A percentile compares a stretch with the other conserved stretches of the same genome.
Evolutionary conservation across 345 rosid species (phyloP).

Genomic region (Populus nigra): DNA sequence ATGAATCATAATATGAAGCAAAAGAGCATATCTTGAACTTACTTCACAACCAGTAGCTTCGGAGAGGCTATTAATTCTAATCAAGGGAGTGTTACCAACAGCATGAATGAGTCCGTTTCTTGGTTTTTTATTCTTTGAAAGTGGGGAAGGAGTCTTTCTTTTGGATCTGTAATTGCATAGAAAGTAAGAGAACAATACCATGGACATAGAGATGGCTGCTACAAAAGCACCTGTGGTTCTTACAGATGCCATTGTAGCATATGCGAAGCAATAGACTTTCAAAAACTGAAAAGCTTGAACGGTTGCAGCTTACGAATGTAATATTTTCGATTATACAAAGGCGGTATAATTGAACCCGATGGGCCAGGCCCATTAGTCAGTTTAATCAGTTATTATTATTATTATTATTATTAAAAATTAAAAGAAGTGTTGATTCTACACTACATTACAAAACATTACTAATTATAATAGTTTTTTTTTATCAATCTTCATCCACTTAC

Average conservation of each 20-base stretch:
- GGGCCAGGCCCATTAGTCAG: too few relatives aligned
- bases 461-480: too few relatives aligned
- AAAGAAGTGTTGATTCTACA: too few relatives aligned
- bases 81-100: slow-evolving; percentile 82
- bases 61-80: slow-evolving; percentile 87
- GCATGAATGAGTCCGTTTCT: slow-evolving; percentile 62
- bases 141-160: slow-evolving; percentile 10
- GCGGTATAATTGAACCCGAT: too few relatives aligned
- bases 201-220: slow-evolving; percentile 45
- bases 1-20: slow-evolving; percentile 5
- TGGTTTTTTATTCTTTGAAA: slow-evolving; percentile 24
- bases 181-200: slow-evolving; percentile 48
- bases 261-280: background rate
- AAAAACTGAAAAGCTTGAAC: too few relatives aligned
- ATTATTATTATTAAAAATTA: too few relatives aligned
- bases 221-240: slow-evolving; percentile 42
- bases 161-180: slow-evolving; percentile 20
- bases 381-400: too few relatives aligned
- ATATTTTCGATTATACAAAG: too few relatives aligned
- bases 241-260: slow-evolving; percentile 53
- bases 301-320: too few relatives aligned
- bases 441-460: too few relatives aligned
- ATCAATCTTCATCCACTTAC: fast-evolving
- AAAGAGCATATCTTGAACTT: slow-evolving; percentile 7
- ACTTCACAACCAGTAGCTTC: slow-evolving; percentile 96